A percentile compares a stretch with the other conserved stretches of the same genome.
Conservation (phyloP, 192 early-diverging fungal genomes). For the Coemansia sp. region DNA sequence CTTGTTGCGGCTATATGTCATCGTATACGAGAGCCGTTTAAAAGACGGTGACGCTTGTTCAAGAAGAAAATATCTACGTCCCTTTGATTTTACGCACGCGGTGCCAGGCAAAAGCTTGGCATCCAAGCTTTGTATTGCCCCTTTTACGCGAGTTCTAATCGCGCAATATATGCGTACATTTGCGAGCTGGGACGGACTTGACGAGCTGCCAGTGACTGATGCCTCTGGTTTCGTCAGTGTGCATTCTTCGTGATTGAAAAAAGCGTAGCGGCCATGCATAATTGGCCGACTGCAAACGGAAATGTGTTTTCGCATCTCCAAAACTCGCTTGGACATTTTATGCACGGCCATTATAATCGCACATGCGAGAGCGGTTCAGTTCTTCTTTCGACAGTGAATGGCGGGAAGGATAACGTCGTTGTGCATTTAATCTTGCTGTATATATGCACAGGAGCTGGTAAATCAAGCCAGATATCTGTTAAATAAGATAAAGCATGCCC, state of each 20-base stretch:
- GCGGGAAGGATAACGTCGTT: not conserved
- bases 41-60: no score
- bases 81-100: no score
- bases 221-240: not conserved
- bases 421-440: slow-evolving; percentile 2
- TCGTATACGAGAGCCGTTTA: no score
- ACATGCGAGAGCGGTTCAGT: not conserved
- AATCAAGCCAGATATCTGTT: not conserved
- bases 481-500: not conserved
- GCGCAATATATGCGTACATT: no score
- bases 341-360: not conserved
- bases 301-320: not conserved
- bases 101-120: not conserved
- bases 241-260: not conserved
- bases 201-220: not conserved
- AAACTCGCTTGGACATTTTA: not conserved
- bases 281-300: not conserved
- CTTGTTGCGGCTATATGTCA: no score
- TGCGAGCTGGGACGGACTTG: no score
- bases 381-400: not conserved
- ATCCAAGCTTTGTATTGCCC: not conserved
- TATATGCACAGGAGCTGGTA: not conserved
- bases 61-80: no score
- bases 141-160: no score
- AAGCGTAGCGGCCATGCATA: not conserved